Percentiles rank a stretch among this genome's conserved stretches.
These are phyloP conservation scores for Phytophthora foliorum DNA, from an alignment of 352 stramenopile species.

Conservation along the genomic window DNA sequence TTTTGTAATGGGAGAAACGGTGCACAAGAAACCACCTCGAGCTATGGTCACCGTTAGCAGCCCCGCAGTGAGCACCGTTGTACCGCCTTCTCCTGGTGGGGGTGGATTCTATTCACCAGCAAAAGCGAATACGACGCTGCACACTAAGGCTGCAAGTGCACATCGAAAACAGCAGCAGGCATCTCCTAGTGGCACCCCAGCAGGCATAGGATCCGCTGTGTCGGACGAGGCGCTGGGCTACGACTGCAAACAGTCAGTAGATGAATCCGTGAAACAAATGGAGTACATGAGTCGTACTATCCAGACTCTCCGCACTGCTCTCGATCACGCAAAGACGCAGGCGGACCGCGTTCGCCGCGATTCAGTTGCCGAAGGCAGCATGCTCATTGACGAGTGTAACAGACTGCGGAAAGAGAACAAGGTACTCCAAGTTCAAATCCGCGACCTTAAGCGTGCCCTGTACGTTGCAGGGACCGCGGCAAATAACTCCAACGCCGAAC, in stretches of 20 bases:
- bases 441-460: constrained; percentile 59
- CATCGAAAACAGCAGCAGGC: constrained; percentile 22
- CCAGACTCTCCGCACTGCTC: constrained; percentile 60
- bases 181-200: neutral
- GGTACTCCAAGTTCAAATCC: constrained; percentile 63
- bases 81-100: constrained; percentile 24
- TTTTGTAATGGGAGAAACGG: constrained; percentile 76
- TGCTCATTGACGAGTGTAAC: constrained; percentile 87
- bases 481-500: constrained; percentile 14
- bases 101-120: constrained; percentile 36
- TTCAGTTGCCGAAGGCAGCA: constrained; percentile 78
- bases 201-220: constrained; percentile 3
- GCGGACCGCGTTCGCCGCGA: constrained; percentile 74
- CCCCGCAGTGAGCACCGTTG: constrained; percentile 2
- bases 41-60: constrained; percentile 12
- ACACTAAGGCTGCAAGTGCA: constrained; percentile 8
- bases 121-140: constrained; percentile 8
- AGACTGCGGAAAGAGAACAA: constrained; percentile 83
- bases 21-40: constrained; percentile 70
- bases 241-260: constrained; percentile 79
- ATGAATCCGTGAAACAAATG: constrained; percentile 83
- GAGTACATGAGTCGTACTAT: constrained; percentile 87
- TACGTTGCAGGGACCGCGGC: constrained; percentile 3
- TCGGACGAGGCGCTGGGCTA: constrained; percentile 70
- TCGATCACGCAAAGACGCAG: constrained; percentile 80